Percentiles rank a stretch among this genome's conserved stretches.
Conservation (phyloP, 108 stramenopile genomes). For the Cyclostephanos tholiformis region DNA sequence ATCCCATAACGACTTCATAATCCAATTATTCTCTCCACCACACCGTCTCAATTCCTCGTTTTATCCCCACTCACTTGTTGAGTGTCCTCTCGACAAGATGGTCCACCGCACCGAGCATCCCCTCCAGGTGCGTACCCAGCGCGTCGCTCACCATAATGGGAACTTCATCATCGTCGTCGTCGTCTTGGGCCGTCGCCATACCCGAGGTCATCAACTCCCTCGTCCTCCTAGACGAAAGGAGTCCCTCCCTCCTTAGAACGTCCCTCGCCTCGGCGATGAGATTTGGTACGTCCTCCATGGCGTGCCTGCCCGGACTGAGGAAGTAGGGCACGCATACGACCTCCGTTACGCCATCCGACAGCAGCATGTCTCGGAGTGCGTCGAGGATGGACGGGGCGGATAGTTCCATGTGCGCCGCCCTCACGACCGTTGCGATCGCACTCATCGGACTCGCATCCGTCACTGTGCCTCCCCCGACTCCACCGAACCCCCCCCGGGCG, state of each 20-base stretch:
- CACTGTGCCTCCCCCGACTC: background rate
- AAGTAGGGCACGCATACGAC: slow-evolving; percentile 93
- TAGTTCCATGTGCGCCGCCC: slow-evolving; percentile 94
- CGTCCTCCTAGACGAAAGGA: background rate
- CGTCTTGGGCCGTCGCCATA: background rate
- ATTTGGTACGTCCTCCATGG: slow-evolving; percentile 83
- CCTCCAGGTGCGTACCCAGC: slow-evolving; percentile 37
- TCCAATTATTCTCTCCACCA: too few species aligned
- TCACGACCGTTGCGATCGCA: slow-evolving; percentile 46
- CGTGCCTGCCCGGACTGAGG: slow-evolving; percentile 87
- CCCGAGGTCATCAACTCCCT: slow-evolving; percentile 4
- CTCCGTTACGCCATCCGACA: slow-evolving; percentile 39
- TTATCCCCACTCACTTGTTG: background rate
- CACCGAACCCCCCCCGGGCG: too few species aligned
- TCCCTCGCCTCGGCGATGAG: slow-evolving; percentile 76
- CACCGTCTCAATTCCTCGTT: too few species aligned
- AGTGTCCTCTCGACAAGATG: slow-evolving; percentile 28
- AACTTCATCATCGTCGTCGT: slow-evolving; percentile 7
- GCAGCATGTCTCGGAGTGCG: slow-evolving; percentile 50
- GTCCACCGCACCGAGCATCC: slow-evolving; percentile 42
- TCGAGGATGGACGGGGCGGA: slow-evolving; percentile 80
- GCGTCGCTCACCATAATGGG: slow-evolving; percentile 33
- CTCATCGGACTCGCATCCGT: too few species aligned
- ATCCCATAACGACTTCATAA: too few species aligned
- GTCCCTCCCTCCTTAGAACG: slow-evolving; percentile 32